A percentile compares a stretch with the other conserved stretches of the same genome.
Evolutionary conservation across 306 rosid species (phyloP).

Genomic region (Castanea mollissima): DNA sequence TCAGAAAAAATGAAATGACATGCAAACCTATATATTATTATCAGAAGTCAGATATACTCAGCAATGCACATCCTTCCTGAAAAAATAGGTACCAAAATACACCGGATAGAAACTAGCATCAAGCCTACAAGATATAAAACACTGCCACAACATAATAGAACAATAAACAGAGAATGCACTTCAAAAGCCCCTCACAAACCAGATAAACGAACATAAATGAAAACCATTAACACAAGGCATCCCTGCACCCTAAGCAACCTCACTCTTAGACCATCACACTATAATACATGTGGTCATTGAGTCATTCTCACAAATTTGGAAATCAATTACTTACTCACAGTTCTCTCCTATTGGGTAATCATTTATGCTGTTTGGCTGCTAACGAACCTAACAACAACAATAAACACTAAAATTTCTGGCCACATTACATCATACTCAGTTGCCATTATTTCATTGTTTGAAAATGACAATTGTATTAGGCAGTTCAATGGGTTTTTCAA

Average conservation of each 20-base stretch:
- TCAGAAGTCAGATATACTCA: background rate
- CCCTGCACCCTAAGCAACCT: background rate
- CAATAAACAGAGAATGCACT: background rate
- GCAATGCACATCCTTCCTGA: constrained; percentile 1
- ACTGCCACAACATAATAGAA: background rate
- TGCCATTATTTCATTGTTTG: too few species aligned
- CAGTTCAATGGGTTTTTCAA: too few species aligned
- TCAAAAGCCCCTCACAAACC: background rate
- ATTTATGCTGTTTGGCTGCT: too few species aligned
- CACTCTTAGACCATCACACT: background rate
- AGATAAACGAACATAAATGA: background rate
- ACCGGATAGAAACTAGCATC: background rate
- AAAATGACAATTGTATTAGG: too few species aligned
- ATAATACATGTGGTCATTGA: background rate
- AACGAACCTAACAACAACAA: too few species aligned
- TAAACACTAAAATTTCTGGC: too few species aligned
- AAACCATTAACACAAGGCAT: background rate
- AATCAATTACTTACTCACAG: too few species aligned
- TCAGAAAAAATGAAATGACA: background rate
- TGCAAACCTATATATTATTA: background rate
- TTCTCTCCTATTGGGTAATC: too few species aligned
- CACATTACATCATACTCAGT: too few species aligned
- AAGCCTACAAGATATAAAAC: constrained; percentile 9
- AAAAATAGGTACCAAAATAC: background rate
- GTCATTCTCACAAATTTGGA: background rate